A percentile compares a stretch with the other conserved stretches of the same genome.
phyloP scores from a whole-genome alignment of 371 early-diverging fungal species.

The Mucor velutinosus region DNA sequence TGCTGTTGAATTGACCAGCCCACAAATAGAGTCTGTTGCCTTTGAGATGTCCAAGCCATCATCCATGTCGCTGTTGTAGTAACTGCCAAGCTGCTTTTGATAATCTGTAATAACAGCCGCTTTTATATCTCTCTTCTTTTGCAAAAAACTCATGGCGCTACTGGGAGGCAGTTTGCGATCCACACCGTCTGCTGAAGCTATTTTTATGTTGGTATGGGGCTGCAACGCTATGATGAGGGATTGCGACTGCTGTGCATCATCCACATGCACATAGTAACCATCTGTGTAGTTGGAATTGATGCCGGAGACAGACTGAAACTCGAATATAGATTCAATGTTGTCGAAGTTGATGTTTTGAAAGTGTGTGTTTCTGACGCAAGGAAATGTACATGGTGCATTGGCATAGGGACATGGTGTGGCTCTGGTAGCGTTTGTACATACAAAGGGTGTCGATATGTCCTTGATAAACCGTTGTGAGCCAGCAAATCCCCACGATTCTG shows the following conservation, averaged over 20 bases:
- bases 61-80: constrained; percentile 72
- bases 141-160: constrained; percentile 74
- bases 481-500: constrained; percentile 77
- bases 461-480: constrained; percentile 83
- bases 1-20: constrained; percentile 58
- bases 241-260: constrained; percentile 32
- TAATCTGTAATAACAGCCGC: constrained; percentile 72
- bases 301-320: constrained; percentile 52
- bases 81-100: constrained; percentile 55
- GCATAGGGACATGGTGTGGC: constrained; percentile 48
- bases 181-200: constrained; percentile 50
- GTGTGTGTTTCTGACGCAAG: constrained; percentile 63
- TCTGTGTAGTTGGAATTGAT: constrained; percentile 22
- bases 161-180: constrained; percentile 73
- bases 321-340: constrained; percentile 61
- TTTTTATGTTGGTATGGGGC: constrained; percentile 24
- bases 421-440: constrained; percentile 58
- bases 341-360: constrained; percentile 68
- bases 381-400: constrained; percentile 60
- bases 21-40: constrained; percentile 57
- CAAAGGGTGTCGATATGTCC: constrained; percentile 62
- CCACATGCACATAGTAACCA: constrained; percentile 50
- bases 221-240: constrained; percentile 19
- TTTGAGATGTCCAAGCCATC: constrained; percentile 29
- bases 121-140: constrained; percentile 58